A percentile compares a stretch with the other conserved stretches of the same genome.
phyloP scores from a whole-genome alignment of 805 yeast genomes.

The Saccharomycopsis sp. region DNA sequence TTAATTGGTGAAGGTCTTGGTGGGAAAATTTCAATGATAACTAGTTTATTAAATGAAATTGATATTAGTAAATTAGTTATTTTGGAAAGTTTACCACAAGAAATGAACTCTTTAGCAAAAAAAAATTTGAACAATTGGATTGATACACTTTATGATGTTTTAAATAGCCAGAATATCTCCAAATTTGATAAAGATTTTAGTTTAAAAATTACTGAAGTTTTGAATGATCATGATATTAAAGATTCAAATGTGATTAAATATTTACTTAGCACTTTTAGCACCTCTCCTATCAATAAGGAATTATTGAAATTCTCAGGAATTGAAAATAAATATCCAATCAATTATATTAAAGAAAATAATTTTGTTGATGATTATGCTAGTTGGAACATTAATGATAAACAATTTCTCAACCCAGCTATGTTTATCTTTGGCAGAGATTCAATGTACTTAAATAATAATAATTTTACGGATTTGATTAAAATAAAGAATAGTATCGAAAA shows the following conservation, averaged over 20 bases:
- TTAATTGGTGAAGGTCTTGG: constrained; percentile 18
- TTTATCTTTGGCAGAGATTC: constrained; percentile 16
- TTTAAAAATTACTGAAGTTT: constrained; percentile 5
- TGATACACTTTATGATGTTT: constrained; percentile 5
- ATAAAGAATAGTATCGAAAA: constrained; percentile 15
- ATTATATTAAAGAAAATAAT: constrained; percentile 1
- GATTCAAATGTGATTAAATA: constrained; percentile 2
- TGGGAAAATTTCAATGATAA: constrained; percentile 11
- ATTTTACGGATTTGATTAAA: not conserved
- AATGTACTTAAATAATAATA: not conserved
- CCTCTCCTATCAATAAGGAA: constrained; percentile 1
- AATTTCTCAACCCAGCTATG: constrained; percentile 8
- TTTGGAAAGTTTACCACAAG: constrained; percentile 12
- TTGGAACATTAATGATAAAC: not conserved
- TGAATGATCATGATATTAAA: constrained; percentile 6
- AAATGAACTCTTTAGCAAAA: not conserved
- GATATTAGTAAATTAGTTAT: constrained; percentile 12
- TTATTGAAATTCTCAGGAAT: not conserved
- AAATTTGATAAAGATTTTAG: constrained; percentile 13
- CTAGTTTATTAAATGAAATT: constrained; percentile 2
- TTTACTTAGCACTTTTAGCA: constrained; percentile 6
- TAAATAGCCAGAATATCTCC: constrained; percentile 4
- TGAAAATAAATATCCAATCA: constrained; percentile 6
- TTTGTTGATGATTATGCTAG: constrained; percentile 2
- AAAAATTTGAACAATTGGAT: constrained; percentile 6